phyloP scores from a whole-genome alignment of 2,329 filamentous ascomycete species.

The Scopulariopsis brevicaulis region DNA sequence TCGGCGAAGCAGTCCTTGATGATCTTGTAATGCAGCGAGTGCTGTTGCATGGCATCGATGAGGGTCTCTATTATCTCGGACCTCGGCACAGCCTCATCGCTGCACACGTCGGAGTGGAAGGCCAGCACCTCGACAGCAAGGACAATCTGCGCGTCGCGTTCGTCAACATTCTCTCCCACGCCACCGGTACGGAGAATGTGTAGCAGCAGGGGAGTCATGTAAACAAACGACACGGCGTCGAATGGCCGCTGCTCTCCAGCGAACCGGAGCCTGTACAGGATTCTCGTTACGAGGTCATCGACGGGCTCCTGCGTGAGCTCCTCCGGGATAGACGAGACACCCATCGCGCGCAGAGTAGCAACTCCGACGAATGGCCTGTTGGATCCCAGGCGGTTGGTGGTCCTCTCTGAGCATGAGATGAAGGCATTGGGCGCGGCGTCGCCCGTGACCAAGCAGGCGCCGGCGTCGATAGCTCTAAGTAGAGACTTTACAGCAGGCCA shows the following conservation, averaged over 20 bases:
- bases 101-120: slow-evolving; percentile 75
- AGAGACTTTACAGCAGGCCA: slow-evolving; percentile 66
- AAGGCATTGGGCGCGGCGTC: slow-evolving; percentile 70
- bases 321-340: slow-evolving; percentile 59
- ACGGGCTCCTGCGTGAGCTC: slow-evolving; percentile 71
- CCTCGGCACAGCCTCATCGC: slow-evolving; percentile 65
- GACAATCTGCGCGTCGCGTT: slow-evolving; percentile 80
- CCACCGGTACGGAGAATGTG: slow-evolving; percentile 70
- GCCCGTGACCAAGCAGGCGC: slow-evolving; percentile 71
- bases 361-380: slow-evolving; percentile 77
- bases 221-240: slow-evolving; percentile 77
- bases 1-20: slow-evolving; percentile 89
- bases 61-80: slow-evolving; percentile 60
- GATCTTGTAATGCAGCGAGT: slow-evolving; percentile 87
- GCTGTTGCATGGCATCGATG: slow-evolving; percentile 74
- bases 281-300: slow-evolving; percentile 72
- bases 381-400: slow-evolving; percentile 62
- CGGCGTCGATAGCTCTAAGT: slow-evolving; percentile 64
- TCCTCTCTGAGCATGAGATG: slow-evolving; percentile 65
- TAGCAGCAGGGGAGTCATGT: slow-evolving; percentile 74
- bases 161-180: slow-evolving; percentile 60
- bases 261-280: slow-evolving; percentile 84
- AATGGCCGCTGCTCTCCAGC: slow-evolving; percentile 89
- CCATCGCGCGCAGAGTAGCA: slow-evolving; percentile 71
- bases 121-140: slow-evolving; percentile 80